phyloP scores from a whole-genome alignment of 1,139 yeast species.

The Saccharomycopsis hybrid region DNA sequence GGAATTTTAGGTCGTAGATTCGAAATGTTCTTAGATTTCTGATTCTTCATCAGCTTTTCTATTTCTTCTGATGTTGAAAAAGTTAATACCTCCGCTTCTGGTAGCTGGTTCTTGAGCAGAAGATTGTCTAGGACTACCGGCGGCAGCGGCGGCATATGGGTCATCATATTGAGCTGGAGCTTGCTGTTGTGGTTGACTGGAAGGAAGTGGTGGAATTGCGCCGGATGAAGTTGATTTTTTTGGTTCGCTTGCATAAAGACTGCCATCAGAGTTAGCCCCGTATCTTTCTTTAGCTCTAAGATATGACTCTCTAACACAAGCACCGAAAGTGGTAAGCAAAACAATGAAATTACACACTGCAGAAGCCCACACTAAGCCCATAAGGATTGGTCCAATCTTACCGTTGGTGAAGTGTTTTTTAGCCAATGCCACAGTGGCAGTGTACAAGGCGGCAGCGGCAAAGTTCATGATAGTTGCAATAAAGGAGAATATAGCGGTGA shows the following conservation, averaged over 20 bases:
- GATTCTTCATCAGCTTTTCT: slow-evolving; percentile 60
- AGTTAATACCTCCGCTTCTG: slow-evolving; percentile 54
- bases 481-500: slow-evolving; percentile 46
- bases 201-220: slow-evolving; percentile 11
- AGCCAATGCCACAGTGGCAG: slow-evolving; percentile 63
- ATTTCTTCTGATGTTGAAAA: slow-evolving; percentile 66
- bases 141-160: slow-evolving; percentile 23
- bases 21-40: slow-evolving; percentile 26
- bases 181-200: slow-evolving; percentile 21
- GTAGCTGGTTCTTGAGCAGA: slow-evolving; percentile 22
- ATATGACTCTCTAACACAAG: slow-evolving; percentile 38
- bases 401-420: slow-evolving; percentile 51
- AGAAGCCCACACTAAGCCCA: slow-evolving; percentile 69
- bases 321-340: slow-evolving; percentile 50
- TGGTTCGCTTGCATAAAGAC: slow-evolving; percentile 16
- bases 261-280: slow-evolving; percentile 23
- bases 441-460: slow-evolving; percentile 57
- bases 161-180: slow-evolving; percentile 16
- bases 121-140: slow-evolving; percentile 9
- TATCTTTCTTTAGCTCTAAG: slow-evolving; percentile 26
- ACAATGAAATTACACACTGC: slow-evolving; percentile 47
- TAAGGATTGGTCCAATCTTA: slow-evolving; percentile 48
- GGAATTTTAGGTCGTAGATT: too few species aligned
- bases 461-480: slow-evolving; percentile 49
- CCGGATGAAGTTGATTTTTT: slow-evolving; percentile 20